These are phyloP conservation scores for Euphorbia celastroides DNA, from an alignment of 441 rosid species.

Conservation along the genomic window DNA sequence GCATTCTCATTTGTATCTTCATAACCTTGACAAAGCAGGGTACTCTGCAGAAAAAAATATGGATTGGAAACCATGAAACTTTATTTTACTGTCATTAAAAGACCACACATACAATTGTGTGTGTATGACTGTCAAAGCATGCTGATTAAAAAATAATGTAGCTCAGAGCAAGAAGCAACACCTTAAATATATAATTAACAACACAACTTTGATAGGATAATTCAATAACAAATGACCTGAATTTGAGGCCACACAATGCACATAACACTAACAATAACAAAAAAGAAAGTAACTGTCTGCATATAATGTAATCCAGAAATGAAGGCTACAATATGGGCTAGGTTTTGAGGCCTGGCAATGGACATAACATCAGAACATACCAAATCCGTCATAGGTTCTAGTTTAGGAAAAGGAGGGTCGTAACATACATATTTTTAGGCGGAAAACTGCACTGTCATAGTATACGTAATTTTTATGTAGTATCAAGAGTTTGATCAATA, in stretches of 20 bases:
- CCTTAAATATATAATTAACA: no score
- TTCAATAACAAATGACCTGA: not conserved
- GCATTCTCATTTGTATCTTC: constrained; percentile 61
- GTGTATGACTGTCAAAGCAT: not conserved
- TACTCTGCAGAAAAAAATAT: constrained; percentile 47
- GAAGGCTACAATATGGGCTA: not conserved
- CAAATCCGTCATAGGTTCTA: no score
- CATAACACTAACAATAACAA: no score
- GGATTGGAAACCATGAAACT: no score
- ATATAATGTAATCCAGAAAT: no score
- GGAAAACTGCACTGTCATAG: not conserved
- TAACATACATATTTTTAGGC: no score
- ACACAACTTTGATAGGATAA: not conserved
- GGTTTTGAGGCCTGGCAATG: no score
- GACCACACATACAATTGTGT: no score
- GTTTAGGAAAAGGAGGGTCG: no score
- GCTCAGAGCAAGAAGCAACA: not conserved
- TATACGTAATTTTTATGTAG: not conserved
- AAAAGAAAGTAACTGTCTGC: no score
- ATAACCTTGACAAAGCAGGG: constrained; percentile 86
- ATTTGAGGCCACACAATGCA: no score
- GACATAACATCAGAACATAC: not conserved
- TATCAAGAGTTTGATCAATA: not conserved
- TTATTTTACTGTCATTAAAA: no score
- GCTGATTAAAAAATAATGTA: not conserved